Evolutionary conservation across 2,329 filamentous ascomycete genomes (phyloP), one percentile per base, ranked within the genome.

Genomic region (Emergomyces orientalis): DNA sequence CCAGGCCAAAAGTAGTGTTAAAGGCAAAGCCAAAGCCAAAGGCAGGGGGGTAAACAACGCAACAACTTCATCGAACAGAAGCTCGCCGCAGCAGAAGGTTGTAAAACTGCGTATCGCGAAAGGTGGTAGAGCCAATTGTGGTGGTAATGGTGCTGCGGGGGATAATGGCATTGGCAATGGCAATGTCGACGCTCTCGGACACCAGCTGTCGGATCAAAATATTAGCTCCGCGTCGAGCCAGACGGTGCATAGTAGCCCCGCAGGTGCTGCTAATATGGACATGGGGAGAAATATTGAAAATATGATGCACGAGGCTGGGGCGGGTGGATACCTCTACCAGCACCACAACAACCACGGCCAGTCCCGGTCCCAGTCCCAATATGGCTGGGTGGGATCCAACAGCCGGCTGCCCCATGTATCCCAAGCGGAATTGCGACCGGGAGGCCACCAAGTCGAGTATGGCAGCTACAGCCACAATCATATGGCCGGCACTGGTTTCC

Each of bases 101-200:
- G 60, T 62, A 8, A 62, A 59, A 54, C 19, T 62, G 3, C 52
- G 60, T 30, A 59, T 58, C 27, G 11, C 3, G 6, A 25, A 32
- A 6, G 14, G 39, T 3, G 39, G 39, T 13, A 17, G 37, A 13
- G 39, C 5, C n/a, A 62, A 22, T n/a, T 34, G 27, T 11, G 60
- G 13, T 17, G 19, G 52, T 22, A 43, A 19, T 52, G n/a, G 19
- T n/a, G 47, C 51, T 22, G 34, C 45, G 22, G 51, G 17, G 30
- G 17, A 22, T 22, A 22, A 34, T 32, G 32, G 27, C 34, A 14
- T 2, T 25, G 34, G n/a, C 11, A 17, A 25, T 56, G 19, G 17
- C 54, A 56, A 37, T 5, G 34, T 41, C 54, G 34, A 56, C 13
- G 54, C 32, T 56, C n/a, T 41, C 11, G 32, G 34, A 39, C 54